Conservation (phyloP, 2,329 filamentous ascomycete species). For the Bertia moriformis region DNA sequence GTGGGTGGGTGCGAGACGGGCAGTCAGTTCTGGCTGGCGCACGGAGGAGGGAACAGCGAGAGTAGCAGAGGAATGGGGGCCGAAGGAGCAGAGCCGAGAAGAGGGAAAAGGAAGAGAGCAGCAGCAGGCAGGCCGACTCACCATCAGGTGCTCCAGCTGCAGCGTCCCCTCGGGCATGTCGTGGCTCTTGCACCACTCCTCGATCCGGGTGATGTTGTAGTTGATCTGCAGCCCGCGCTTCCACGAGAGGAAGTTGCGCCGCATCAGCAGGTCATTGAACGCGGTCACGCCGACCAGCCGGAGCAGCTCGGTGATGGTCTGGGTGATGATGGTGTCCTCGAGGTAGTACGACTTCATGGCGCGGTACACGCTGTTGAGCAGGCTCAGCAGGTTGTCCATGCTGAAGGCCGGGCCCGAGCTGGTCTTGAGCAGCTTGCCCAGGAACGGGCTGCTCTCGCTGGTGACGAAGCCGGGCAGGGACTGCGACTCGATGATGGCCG, state of each 20-base stretch:
- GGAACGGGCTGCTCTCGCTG: constrained; percentile 94
- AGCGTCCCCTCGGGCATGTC: constrained; percentile 98
- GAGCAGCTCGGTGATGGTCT: constrained; percentile 87
- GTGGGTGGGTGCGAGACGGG: constrained; percentile 3
- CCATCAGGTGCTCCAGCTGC: constrained; percentile 95
- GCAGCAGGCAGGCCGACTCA: constrained; percentile 21
- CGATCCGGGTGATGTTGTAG: constrained; percentile 98
- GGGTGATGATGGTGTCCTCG: constrained; percentile 87
- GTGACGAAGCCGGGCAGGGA: constrained; percentile 96
- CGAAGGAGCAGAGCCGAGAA: not conserved
- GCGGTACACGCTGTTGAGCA: constrained; percentile 93
- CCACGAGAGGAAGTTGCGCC: constrained; percentile 96
- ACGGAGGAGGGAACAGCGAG: constrained; percentile 5
- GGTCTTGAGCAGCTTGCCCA: constrained; percentile 85
- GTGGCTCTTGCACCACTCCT: constrained; percentile 99
- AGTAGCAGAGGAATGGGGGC: not conserved
- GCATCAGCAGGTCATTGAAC: constrained; percentile 96
- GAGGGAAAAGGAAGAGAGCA: not conserved
- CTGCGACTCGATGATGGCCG: constrained; percentile 96
- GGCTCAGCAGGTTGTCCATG: constrained; percentile 94
- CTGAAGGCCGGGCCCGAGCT: constrained; percentile 91
- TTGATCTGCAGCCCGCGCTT: constrained; percentile 98
- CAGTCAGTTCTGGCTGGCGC: constrained; percentile 4
- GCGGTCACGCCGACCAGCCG: constrained; percentile 89
- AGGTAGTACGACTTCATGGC: constrained; percentile 98